Evolutionary conservation across 495 filamentous ascomycete genomes (phyloP).

Genomic region (Penicillium ochrochloron): DNA sequence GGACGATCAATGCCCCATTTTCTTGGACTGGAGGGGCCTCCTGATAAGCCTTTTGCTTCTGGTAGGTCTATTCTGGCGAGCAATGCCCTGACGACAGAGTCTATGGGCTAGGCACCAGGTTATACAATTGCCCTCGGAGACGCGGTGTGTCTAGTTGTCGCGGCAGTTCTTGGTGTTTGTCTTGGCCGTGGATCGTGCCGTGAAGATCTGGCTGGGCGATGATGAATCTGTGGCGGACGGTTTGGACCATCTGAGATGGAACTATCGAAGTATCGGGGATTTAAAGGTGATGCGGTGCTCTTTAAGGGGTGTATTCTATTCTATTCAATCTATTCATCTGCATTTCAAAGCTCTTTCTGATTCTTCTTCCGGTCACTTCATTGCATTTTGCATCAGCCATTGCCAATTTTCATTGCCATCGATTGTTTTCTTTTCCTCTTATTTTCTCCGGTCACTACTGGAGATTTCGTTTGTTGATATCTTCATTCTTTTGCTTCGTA

Average conservation of each 20-base stretch:
- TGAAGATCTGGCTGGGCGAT: not conserved
- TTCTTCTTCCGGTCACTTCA: not conserved
- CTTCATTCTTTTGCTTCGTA: not conserved
- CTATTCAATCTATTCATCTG: not conserved
- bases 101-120: constrained; percentile 8
- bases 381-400: constrained; percentile 2
- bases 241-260: not conserved
- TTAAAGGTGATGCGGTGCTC: not conserved
- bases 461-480: not conserved
- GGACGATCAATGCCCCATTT: constrained; percentile 25
- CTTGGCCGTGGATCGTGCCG: constrained; percentile 12
- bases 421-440: not conserved
- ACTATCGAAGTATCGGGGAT: not conserved
- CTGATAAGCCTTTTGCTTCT: constrained; percentile 23
- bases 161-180: constrained; percentile 8
- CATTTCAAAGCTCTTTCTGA: not conserved
- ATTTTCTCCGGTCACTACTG: not conserved
- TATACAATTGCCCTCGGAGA: not conserved
- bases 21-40: constrained; percentile 21
- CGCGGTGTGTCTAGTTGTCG: constrained; percentile 3
- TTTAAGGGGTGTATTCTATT: not conserved
- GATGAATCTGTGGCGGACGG: constrained; percentile 8
- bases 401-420: constrained; percentile 8
- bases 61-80: constrained; percentile 26
- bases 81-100: not conserved